Conservation (phyloP, 139 green algal species). For the Trebouxia sp. region DNA sequence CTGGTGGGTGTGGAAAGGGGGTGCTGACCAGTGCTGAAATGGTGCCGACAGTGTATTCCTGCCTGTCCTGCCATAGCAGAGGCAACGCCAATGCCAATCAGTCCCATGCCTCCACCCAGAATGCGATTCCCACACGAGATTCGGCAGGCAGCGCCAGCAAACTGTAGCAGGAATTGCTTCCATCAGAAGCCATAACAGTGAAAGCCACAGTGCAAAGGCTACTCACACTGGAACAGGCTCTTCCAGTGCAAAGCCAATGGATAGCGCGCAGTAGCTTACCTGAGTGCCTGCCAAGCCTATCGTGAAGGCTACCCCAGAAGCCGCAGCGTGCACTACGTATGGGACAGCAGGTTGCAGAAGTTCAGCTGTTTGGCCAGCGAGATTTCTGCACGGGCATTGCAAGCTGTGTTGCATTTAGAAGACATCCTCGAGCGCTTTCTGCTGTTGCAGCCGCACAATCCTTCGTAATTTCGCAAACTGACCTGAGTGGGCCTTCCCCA, state of each 20-base stretch:
- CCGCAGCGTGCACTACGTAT: neutral
- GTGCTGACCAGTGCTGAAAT: neutral
- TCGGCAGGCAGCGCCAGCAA: slow-evolving; percentile 47
- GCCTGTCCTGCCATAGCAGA: slow-evolving; percentile 63
- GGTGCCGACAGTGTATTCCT: slow-evolving; percentile 31
- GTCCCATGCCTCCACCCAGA: slow-evolving; percentile 48
- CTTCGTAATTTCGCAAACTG: neutral
- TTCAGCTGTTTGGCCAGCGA: neutral
- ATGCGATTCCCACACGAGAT: slow-evolving; percentile 72
- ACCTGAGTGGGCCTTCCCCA: neutral
- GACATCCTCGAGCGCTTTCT: too few species aligned
- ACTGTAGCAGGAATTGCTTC: too few species aligned
- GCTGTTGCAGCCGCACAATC: too few species aligned
- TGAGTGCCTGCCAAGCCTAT: slow-evolving; percentile 15
- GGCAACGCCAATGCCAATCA: slow-evolving; percentile 58
- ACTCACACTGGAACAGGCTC: neutral
- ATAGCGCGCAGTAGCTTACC: neutral
- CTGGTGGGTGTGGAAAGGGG: neutral
- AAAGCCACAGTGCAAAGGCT: neutral
- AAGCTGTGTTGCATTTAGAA: too few species aligned
- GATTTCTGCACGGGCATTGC: neutral
- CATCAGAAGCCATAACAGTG: neutral
- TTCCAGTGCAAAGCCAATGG: neutral
- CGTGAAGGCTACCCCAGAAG: slow-evolving; percentile 20
- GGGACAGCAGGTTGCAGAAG: slow-evolving; percentile 16